Conservation (phyloP, 441 rosid genomes). For the Hura crepitans region DNA sequence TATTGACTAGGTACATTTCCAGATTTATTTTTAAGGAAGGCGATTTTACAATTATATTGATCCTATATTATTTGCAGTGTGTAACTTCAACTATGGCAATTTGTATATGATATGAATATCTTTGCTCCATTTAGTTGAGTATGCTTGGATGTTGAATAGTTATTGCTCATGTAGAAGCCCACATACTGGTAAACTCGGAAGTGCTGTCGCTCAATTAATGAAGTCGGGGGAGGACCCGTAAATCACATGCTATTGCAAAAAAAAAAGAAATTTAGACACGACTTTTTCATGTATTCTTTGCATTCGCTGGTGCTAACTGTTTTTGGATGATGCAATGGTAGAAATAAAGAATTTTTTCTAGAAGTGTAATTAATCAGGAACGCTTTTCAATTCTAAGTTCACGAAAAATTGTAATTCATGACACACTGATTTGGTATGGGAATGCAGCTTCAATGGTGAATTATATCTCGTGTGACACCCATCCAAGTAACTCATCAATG, state of each 20-base stretch:
- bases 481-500: conserved; percentile 33
- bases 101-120: background rate
- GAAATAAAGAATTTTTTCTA: background rate
- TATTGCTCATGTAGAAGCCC: background rate
- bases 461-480: conserved; percentile 58
- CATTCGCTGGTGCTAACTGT: background rate
- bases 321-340: conserved; percentile 7
- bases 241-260: background rate
- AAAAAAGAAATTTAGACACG: conserved; percentile 1
- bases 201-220: background rate
- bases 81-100: background rate
- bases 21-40: background rate
- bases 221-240: background rate
- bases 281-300: background rate
- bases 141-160: background rate
- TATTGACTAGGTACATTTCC: background rate
- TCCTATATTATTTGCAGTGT: background rate
- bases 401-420: conserved; percentile 25
- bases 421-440: conserved; percentile 41
- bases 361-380: conserved; percentile 5
- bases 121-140: background rate
- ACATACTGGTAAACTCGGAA: background rate
- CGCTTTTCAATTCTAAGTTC: conserved; percentile 23
- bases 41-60: too few relatives aligned
- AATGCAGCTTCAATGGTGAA: conserved; percentile 94